Evolutionary conservation across 2,329 filamentous ascomycete genomes (phyloP), one percentile per base, ranked within the genome.

Genomic region (Lachnellula arida): DNA sequence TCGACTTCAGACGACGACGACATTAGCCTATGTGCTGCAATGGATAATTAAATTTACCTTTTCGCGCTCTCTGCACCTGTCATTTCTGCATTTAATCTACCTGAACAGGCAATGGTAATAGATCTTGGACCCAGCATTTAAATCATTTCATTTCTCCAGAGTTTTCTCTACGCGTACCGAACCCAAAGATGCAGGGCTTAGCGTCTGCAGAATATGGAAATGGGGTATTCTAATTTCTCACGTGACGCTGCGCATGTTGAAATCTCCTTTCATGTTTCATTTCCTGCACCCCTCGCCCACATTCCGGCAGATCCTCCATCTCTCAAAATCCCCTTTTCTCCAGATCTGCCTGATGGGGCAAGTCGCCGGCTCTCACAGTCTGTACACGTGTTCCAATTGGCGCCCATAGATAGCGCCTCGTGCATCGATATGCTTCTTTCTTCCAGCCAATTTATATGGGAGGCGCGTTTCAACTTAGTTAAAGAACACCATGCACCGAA

Each of bases 391-490:
- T 46, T 51, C 32, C 44, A n/a, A 56, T 49, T 56, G 43, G 54
- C 37, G 17, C 11, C 19, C 17, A 34, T 47, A 22, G 6, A 15
- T 37, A 9, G 22, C 34, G 34, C 44, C 35, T 43, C n/a, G 43
- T 40, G 22, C 40, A 23, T 49, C 43, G 54, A 48, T 49, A 56
- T 28, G 39, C 54, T 56, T 52, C 35, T 52, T 56, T 51, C 40
- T 51, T 50, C 9, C 15, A 12, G 12, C 11, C 25, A 49, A 8
- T 54, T 14, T 46, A 46, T 40, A 55, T 43, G 19, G 37, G 19
- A 43, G 23, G 32, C 32, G 28, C 3, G 28, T n/a, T 34, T 35
- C 17, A 51, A 46, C 51, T 43, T 51, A 28, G 53, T 34, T 55
- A 51, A 55, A 55, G 6, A 2, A 35, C 3, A 17, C 48, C 48